Percentiles rank a stretch among this genome's conserved stretches.
Evolutionary conservation across 768 basidiomycete species (phyloP).

Genomic region (Cyathus striatus): DNA sequence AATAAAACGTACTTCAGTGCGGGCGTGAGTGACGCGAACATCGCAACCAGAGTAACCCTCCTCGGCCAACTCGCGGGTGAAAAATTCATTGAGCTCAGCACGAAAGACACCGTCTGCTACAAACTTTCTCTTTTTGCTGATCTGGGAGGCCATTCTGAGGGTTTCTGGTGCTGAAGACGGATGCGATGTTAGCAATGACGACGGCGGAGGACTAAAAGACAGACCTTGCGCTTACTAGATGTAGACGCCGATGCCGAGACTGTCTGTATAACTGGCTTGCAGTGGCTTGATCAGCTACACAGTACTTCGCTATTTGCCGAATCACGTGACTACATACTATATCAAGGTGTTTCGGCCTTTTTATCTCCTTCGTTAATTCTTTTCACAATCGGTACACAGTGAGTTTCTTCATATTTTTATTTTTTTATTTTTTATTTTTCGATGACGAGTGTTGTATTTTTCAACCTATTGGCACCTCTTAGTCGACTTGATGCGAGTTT

Average conservation of each 20-base stretch:
- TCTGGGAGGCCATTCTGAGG: constrained; percentile 71
- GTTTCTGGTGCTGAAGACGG: constrained; percentile 1
- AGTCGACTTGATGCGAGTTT: constrained; percentile 62
- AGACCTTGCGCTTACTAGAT: constrained; percentile 13
- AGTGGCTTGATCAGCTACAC: constrained; percentile 26
- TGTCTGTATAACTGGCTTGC: constrained; percentile 13
- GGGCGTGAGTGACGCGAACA: constrained; percentile 98
- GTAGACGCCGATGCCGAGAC: constrained; percentile 18
- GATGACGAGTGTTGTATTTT: constrained; percentile 79
- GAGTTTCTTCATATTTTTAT: constrained; percentile 4
- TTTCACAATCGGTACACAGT: too few species aligned
- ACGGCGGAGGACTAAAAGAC: not conserved
- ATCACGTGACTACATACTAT: too few species aligned
- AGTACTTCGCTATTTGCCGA: constrained; percentile 23
- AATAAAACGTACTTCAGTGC: too few species aligned
- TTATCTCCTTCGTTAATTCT: too few species aligned
- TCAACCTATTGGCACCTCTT: constrained; percentile 87
- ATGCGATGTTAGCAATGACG: not conserved
- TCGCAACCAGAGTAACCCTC: constrained; percentile 99
- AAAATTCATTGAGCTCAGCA: constrained; percentile 99
- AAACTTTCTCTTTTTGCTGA: constrained; percentile 99
- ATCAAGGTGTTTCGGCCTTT: too few species aligned
- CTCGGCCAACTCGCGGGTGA: constrained; percentile 95
- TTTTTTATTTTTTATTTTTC: constrained; percentile 16
- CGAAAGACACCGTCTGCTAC: constrained; percentile 99